These are phyloP conservation scores for Trypanosoma theileri DNA, from an alignment of 208 protist species.

Conservation along the genomic window DNA sequence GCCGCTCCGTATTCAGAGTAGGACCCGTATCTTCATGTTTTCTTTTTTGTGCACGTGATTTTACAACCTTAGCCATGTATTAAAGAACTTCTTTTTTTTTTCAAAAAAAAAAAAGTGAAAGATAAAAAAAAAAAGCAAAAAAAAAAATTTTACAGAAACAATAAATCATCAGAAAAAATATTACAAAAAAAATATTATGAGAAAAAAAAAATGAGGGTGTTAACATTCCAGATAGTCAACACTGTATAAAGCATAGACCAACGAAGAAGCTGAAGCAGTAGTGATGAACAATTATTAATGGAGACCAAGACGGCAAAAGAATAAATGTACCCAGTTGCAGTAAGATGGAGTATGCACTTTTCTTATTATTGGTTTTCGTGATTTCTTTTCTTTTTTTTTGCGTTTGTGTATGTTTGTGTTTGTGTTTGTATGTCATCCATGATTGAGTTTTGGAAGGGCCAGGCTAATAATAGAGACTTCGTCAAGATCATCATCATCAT, in stretches of 20 bases:
- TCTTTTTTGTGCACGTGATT: conserved; percentile 2
- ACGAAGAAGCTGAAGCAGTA: too few relatives aligned
- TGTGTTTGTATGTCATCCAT: too few relatives aligned
- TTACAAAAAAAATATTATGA: background rate
- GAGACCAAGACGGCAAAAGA: too few relatives aligned
- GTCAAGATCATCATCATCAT: conserved; percentile 83
- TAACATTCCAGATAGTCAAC: background rate
- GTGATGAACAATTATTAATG: too few relatives aligned
- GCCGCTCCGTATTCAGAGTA: too few relatives aligned
- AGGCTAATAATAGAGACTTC: conserved; percentile 67
- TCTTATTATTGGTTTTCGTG: background rate
- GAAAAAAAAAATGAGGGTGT: background rate
- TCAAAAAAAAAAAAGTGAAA: background rate
- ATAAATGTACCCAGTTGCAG: too few relatives aligned
- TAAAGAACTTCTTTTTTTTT: background rate
- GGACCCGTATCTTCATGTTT: background rate
- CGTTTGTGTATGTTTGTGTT: too few relatives aligned
- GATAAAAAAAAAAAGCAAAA: conserved; percentile 2
- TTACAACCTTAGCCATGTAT: background rate
- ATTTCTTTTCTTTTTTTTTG: background rate
- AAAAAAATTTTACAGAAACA: too few relatives aligned
- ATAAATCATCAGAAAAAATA: background rate
- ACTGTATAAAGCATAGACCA: too few relatives aligned
- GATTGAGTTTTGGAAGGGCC: conserved; percentile 31
- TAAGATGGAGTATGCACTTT: too few relatives aligned